Base-by-base conservation (phyloP, 192 early-diverging fungal species). In the Dissophora ornata region DNA sequence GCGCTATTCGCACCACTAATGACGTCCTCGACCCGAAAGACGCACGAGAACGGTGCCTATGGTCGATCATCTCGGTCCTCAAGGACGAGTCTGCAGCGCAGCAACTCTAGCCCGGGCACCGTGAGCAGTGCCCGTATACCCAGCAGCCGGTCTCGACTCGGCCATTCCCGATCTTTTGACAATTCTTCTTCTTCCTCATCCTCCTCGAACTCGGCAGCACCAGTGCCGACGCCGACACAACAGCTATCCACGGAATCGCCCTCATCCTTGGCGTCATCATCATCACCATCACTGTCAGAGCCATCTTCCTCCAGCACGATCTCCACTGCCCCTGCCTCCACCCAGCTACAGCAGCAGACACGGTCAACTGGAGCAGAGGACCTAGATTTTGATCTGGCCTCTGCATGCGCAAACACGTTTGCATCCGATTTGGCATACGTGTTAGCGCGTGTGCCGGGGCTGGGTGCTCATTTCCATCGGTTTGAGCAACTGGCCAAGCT, bases 391-490 rank as follows among this genome's bases (percentile, higher is more conserved):
- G 71, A 75, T 61, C 28, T 75, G 13, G 71, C 71, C 0, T 75
- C 71, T 4, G 71, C 71, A 2, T 75, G 71, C 33, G 71, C 71
- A 42, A 75, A 75, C 57, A 66, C 71, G 12, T 75, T 75, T 55
- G 62, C 71, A 2, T 75, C 71, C 0, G 71, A 75, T 32, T 34
- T 75, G 41, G 71, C 71, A 3, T 75, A 66, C 55, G 71, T 75
- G 3, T 28, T 75, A 22, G 71, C 71, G 2, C 71, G 71, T 24
- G 71, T 75, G 13, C 71, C 71, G 9, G 71, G 71, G 8, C 40
- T 75, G 26, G 71, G 71, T 6, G 71, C 71, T n/a, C 71, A 75
- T 49, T 66, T 75, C 45, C 71, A 75, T 36, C 71, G 71, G 46
- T 75, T 75, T 24, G 71, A 75, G 22, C 71, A 75, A 30, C 34